Base-by-base conservation (phyloP, 169 alveolate species). In the Plasmodium knowlesi region DNA sequence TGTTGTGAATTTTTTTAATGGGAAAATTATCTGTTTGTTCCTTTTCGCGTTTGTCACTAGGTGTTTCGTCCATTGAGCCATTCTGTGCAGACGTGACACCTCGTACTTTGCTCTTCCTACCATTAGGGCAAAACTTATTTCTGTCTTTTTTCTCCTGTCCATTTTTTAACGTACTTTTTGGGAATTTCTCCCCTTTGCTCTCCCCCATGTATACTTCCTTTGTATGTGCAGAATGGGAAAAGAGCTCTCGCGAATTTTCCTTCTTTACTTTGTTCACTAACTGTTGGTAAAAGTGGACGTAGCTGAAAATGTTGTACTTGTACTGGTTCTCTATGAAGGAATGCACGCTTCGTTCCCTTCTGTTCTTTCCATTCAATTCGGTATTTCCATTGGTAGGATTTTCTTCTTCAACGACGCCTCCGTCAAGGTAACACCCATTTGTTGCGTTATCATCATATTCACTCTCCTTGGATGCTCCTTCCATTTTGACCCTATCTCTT, bases 241-340 rank as follows among this genome's bases (percentile, higher is more conserved):
- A 84, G 10, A 50, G 54, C 28, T 50, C 84, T 54, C 39, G 25
- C 2, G 41, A 73, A 73, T 73, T 61, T 10, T 22, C 71, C 16
- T 34, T 79, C 70, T 89, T 89, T 22, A 89, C 79, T 89, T 89
- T 89, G 25, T 79, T 50, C 53, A 30, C 71, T 61, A 79, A 41
- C 43, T 89, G 82, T 78, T 57, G 50, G 72, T 57, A 89, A 57
- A 89, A 89, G 71, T 79, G 82, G 25, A 78, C 72, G 53, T 57
- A 89, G 70, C 25, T 67, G 32, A 57, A 89, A 61, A 78, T 57
- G 50, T 39, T 89, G 50, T 79, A 39, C 82, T 67, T 79, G 73
- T 89, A 89, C 71, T 54, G 76, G 50, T 88, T 61, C 32, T 78
- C 61, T 78, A 61, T 79, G 37, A 79, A 79, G 16, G 67, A 46